These are phyloP conservation scores for Candida ascalaphidarum DNA, from an alignment of 805 yeast species.

Conservation along the genomic window DNA sequence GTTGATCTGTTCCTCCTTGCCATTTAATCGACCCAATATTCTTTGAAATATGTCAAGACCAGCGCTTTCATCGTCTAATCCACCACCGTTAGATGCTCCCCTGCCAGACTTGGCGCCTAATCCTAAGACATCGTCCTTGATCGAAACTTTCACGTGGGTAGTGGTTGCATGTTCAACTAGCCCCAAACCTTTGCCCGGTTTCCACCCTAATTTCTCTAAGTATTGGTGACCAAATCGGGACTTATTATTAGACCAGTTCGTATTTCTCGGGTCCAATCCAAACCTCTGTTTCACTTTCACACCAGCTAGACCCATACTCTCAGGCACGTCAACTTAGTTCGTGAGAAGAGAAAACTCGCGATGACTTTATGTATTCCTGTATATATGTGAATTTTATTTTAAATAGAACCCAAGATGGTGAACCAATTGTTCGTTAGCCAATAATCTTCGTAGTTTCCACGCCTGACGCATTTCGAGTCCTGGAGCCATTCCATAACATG, in stretches of 20 bases:
- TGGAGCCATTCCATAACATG: conserved; percentile 32
- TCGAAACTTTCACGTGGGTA: conserved; percentile 71
- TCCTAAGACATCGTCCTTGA: conserved; percentile 80
- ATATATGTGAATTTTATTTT: background rate
- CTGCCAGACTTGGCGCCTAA: conserved; percentile 85
- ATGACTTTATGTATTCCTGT: too few relatives aligned
- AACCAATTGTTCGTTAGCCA: conserved; percentile 41
- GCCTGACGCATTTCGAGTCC: conserved; percentile 25
- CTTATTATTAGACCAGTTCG: conserved; percentile 86
- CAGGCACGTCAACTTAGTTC: too few relatives aligned
- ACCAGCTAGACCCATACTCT: conserved; percentile 73
- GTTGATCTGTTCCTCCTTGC: conserved; percentile 61
- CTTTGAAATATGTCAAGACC: conserved; percentile 93
- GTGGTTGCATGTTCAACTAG: conserved; percentile 56
- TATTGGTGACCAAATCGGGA: conserved; percentile 83
- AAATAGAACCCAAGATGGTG: background rate
- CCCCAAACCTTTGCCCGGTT: conserved; percentile 86
- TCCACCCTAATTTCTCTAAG: conserved; percentile 81
- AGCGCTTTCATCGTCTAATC: too few relatives aligned
- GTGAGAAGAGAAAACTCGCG: too few relatives aligned
- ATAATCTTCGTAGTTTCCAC: conserved; percentile 28
- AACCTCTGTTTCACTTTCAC: conserved; percentile 72
- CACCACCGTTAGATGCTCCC: too few relatives aligned
- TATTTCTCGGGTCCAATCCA: conserved; percentile 90
- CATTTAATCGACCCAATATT: conserved; percentile 81